phyloP scores from a whole-genome alignment of 306 rosid species.

The Cicer chorassanicum region DNA sequence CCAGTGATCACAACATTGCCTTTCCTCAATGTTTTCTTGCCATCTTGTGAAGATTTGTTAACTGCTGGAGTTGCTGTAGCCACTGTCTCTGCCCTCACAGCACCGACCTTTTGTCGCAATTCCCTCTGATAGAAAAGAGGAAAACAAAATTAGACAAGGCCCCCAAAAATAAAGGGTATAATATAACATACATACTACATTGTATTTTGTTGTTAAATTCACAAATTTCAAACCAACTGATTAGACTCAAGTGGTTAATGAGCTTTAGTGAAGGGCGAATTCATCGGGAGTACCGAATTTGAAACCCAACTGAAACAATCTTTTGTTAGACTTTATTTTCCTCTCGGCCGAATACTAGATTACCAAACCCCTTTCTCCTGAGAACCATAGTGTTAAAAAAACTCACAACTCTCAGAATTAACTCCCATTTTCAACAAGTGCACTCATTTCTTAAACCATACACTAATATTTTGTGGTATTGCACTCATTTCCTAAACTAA shows the following conservation, averaged over 20 bases:
- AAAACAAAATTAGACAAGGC: constrained; percentile 17
- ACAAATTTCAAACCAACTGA: too few relatives aligned
- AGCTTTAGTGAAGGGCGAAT: too few relatives aligned
- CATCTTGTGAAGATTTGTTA: constrained; percentile 62
- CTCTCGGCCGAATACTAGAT: too few relatives aligned
- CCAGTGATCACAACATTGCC: constrained; percentile 91
- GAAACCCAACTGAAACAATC: too few relatives aligned
- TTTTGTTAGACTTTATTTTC: too few relatives aligned
- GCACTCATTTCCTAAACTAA: not conserved
- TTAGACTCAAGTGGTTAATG: too few relatives aligned
- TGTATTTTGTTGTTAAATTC: constrained; percentile 23
- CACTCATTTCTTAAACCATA: not conserved
- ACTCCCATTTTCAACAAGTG: constrained; percentile 11
- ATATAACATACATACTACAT: constrained; percentile 7
- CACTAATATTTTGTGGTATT: not conserved
- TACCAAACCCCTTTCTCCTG: too few relatives aligned
- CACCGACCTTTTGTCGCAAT: constrained; percentile 52
- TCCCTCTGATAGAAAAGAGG: constrained; percentile 52
- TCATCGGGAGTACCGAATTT: too few relatives aligned
- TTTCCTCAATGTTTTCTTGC: constrained; percentile 89
- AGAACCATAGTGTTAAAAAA: too few relatives aligned
- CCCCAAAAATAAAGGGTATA: not conserved
- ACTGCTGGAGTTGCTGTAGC: constrained; percentile 72
- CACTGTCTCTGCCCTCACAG: constrained; percentile 71
- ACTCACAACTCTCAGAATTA: constrained; percentile 18